Evolutionary conservation across 2,329 filamentous ascomycete species (phyloP).

Genomic region (Pseudogymnoascus pannorum): DNA sequence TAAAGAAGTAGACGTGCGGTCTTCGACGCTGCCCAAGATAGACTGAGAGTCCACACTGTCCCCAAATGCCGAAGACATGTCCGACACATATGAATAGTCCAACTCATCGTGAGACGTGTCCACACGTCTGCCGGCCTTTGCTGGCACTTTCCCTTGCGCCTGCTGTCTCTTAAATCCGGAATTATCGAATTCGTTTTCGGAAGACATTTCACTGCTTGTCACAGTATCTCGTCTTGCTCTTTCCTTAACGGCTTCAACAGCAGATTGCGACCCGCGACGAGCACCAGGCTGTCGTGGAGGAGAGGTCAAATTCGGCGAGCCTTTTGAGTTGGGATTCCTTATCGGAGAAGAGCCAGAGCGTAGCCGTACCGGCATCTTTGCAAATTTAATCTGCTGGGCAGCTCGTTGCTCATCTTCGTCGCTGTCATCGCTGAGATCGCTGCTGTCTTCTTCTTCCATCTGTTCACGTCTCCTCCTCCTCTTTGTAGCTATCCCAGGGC

Average conservation of each 20-base stretch:
- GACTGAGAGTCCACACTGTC: slow-evolving; percentile 65
- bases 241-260: slow-evolving; percentile 62
- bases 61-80: slow-evolving; percentile 57
- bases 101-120: slow-evolving; percentile 47
- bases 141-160: slow-evolving; percentile 52
- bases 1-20: slow-evolving; percentile 47
- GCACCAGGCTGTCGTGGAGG: slow-evolving; percentile 44
- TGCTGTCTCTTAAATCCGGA: slow-evolving; percentile 57
- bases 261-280: slow-evolving; percentile 63
- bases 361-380: slow-evolving; percentile 84
- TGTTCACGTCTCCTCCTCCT: slow-evolving; percentile 62
- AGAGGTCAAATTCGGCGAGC: slow-evolving; percentile 65
- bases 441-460: slow-evolving; percentile 72
- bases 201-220: slow-evolving; percentile 76
- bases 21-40: slow-evolving; percentile 58
- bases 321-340: slow-evolving; percentile 55
- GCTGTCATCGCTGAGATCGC: slow-evolving; percentile 76
- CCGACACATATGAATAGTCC: slow-evolving; percentile 53
- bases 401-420: slow-evolving; percentile 67
- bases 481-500: slow-evolving; percentile 59
- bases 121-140: slow-evolving; percentile 46
- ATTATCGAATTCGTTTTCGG: slow-evolving; percentile 70
- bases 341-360: slow-evolving; percentile 85
- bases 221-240: slow-evolving; percentile 66
- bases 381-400: slow-evolving; percentile 88